These are phyloP conservation scores for Stromatinia cepivora DNA, from an alignment of 2,329 filamentous ascomycete species.

Conservation along the genomic window DNA sequence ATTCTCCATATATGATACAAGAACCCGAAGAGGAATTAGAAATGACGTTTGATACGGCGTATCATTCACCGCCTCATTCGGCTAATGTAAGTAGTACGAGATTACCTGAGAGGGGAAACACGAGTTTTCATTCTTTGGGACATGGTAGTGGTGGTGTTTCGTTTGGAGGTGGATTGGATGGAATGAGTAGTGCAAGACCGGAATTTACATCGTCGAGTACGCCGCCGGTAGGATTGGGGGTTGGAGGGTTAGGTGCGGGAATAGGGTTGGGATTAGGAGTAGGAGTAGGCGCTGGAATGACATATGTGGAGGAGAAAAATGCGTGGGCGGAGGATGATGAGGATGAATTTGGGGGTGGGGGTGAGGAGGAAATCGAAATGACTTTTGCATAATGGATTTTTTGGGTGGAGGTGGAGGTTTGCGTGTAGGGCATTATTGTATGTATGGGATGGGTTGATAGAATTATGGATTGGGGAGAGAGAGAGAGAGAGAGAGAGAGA, in stretches of 20 bases:
- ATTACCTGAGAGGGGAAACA: neutral
- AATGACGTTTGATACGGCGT: slow-evolving; percentile 72
- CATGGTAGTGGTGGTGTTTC: neutral
- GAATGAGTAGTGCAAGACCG: slow-evolving; percentile 38
- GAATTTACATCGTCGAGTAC: slow-evolving; percentile 50
- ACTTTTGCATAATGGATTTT: slow-evolving; percentile 59
- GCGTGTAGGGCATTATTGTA: neutral
- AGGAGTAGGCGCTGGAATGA: neutral
- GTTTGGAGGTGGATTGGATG: slow-evolving; percentile 10
- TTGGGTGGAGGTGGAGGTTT: neutral
- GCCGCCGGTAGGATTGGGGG: slow-evolving; percentile 39
- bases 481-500: neutral
- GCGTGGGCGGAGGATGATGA: slow-evolving; percentile 72
- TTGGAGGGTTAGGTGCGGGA: neutral
- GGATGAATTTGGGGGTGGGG: slow-evolving; percentile 68
- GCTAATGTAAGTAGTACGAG: slow-evolving; percentile 25
- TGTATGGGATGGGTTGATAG: neutral
- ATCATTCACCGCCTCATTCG: slow-evolving; percentile 31
- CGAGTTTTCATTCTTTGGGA: slow-evolving; percentile 12
- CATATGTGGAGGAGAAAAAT: slow-evolving; percentile 48
- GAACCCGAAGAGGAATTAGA: slow-evolving; percentile 52
- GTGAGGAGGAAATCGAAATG: slow-evolving; percentile 76
- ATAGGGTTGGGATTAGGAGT: slow-evolving; percentile 13
- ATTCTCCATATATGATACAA: slow-evolving; percentile 25
- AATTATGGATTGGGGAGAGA: neutral